Conservation (phyloP, 1,139 yeast genomes). For the Diutina scorzettiae region DNA sequence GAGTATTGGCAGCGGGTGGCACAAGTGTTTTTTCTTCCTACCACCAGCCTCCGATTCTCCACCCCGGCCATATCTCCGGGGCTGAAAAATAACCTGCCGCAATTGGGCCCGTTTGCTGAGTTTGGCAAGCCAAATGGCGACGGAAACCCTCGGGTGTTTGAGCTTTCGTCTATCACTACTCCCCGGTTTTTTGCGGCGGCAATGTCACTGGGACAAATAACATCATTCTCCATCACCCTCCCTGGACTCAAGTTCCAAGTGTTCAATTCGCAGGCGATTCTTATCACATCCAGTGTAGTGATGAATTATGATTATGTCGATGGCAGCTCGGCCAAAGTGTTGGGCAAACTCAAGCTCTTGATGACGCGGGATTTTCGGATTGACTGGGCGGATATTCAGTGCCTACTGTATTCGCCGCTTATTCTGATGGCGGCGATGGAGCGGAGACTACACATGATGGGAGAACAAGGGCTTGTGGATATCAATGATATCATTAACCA, state of each 20-base stretch:
- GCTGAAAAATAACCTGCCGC: not conserved
- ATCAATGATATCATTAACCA: constrained; percentile 15
- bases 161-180: constrained; percentile 51
- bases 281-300: constrained; percentile 46
- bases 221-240: constrained; percentile 43
- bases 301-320: constrained; percentile 49
- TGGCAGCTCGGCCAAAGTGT: constrained; percentile 55
- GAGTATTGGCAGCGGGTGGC: constrained; percentile 31
- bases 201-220: constrained; percentile 31
- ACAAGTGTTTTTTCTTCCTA: constrained; percentile 23
- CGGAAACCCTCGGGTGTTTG: constrained; percentile 31
- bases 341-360: constrained; percentile 46
- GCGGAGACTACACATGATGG: constrained; percentile 13
- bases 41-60: constrained; percentile 19
- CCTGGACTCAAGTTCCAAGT: constrained; percentile 60
- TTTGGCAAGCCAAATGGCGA: not conserved
- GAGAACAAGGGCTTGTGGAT: constrained; percentile 7
- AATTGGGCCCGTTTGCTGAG: not conserved
- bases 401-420: constrained; percentile 21
- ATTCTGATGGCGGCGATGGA: constrained; percentile 18
- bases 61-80: constrained; percentile 10
- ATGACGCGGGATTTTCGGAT: constrained; percentile 52
- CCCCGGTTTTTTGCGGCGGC: constrained; percentile 52
- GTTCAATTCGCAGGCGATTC: constrained; percentile 52
- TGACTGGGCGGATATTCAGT: constrained; percentile 59